These are phyloP conservation scores for Mucor ambiguus DNA, from an alignment of 371 early-diverging fungal genomes.

Conservation along the genomic window DNA sequence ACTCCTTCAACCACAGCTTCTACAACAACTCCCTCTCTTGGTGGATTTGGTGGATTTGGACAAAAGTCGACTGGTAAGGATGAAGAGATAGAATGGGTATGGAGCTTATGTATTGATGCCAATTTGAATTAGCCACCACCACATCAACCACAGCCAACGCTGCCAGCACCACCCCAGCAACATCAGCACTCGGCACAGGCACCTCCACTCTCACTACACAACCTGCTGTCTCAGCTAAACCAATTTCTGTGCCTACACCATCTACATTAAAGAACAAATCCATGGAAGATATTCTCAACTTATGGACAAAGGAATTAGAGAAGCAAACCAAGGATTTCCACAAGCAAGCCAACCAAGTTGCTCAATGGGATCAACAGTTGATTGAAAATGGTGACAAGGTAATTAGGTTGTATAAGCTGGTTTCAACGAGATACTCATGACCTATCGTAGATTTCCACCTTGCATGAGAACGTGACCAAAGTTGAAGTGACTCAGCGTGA, in stretches of 20 bases:
- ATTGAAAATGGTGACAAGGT: conserved; percentile 85
- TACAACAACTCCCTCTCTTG: conserved; percentile 8
- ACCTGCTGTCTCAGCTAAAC: conserved; percentile 29
- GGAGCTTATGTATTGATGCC: background rate
- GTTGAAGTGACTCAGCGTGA: conserved; percentile 77
- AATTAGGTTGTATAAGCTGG: conserved; percentile 8
- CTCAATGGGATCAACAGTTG: conserved; percentile 83
- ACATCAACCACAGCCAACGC: background rate
- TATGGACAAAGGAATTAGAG: conserved; percentile 85
- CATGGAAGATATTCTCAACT: conserved; percentile 86
- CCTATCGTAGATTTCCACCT: conserved; percentile 65
- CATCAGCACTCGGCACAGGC: conserved; percentile 21
- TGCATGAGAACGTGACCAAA: conserved; percentile 71
- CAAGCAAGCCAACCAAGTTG: conserved; percentile 81
- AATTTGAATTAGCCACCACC: background rate
- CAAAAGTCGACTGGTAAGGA: conserved; percentile 17
- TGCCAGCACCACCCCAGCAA: conserved; percentile 2
- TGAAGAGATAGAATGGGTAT: background rate
- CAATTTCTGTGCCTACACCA: conserved; percentile 47
- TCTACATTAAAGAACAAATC: conserved; percentile 77
- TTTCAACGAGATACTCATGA: background rate
- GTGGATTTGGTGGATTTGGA: conserved; percentile 24
- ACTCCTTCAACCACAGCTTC: conserved; percentile 6
- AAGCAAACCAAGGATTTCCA: conserved; percentile 83
- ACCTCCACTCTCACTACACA: conserved; percentile 28